phyloP scores from a whole-genome alignment of 164 flowering plant genomes.

The Amborella trichopoda region DNA sequence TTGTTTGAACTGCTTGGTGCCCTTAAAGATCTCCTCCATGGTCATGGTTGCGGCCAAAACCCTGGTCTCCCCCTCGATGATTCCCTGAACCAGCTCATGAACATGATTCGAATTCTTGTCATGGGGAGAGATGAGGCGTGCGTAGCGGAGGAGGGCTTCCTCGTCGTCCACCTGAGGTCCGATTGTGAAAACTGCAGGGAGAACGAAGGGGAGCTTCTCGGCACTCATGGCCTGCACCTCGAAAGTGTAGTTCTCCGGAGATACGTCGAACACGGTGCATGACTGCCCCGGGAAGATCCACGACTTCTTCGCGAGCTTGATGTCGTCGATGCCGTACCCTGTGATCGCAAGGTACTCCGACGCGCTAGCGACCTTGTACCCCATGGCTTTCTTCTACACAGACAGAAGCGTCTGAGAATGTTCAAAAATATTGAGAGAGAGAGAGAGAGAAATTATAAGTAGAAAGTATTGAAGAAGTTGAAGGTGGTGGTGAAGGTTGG shows the following conservation, averaged over 20 bases:
- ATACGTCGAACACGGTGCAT: conserved; percentile 12
- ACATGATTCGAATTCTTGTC: conserved; percentile 23
- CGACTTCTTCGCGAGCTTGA: conserved; percentile 18
- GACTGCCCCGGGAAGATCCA: conserved; percentile 18
- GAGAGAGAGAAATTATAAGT: too few species aligned
- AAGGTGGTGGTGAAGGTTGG: too few species aligned
- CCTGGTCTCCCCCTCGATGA: conserved; percentile 34
- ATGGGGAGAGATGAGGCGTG: conserved; percentile 20
- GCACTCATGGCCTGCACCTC: conserved; percentile 23
- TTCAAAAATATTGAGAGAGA: too few species aligned
- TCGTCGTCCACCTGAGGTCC: conserved; percentile 15
- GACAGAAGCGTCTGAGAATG: too few species aligned
- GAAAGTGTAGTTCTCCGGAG: conserved; percentile 21
- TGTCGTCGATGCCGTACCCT: conserved; percentile 12
- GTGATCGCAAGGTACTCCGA: conserved; percentile 18
- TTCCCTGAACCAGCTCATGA: conserved; percentile 26
- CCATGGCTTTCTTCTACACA: too few species aligned
- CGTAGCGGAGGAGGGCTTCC: conserved; percentile 10
- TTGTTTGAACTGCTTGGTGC: conserved; percentile 26
- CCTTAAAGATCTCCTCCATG: conserved; percentile 31
- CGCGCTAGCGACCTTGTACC: conserved; percentile 15
- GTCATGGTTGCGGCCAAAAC: conserved; percentile 39
- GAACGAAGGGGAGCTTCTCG: conserved; percentile 21
- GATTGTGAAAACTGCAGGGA: conserved; percentile 25
- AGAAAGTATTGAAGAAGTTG: too few species aligned